Base-by-base conservation (phyloP, 164 flowering plant species). In the Hamamelis virginiana region DNA sequence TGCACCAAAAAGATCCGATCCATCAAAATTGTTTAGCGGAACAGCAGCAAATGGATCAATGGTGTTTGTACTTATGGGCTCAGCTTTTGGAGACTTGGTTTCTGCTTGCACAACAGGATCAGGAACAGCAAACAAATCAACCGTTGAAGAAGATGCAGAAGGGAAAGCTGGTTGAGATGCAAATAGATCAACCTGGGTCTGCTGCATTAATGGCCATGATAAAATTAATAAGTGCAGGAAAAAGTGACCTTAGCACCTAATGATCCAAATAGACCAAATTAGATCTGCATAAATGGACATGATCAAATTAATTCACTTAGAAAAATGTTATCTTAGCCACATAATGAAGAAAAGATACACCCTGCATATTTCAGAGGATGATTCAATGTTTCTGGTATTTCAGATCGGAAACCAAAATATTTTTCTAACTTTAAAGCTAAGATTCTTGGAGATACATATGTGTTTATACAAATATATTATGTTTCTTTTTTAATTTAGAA, bases 11-110 rank as follows among this genome's bases (percentile, higher is more conserved):
- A 78, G 57, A 74, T 93, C 96, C 38, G 94, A 82, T 45, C 85
- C 89, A 79, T 87, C 96, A 79, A 89, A 90, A 72, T 63, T 87
- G 81, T 83, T 88, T 28, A 90, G 71, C 6, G 98, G 96, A 66
- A 96, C 80, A 8, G 92, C 80, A 69, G 92, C 96, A 83, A 96
- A 96, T 18, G 99, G 98, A 79, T 93, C 99, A 69, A 83, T 69
- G 9, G 66, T 28, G 41, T 48, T 76, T 28, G 73, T 60, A 26
- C 66, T 80, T 19, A 63, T 41, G 9, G 81, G 72, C 23, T 74
- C 86, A 68, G 85, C 26, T 53, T 83, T 78, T 57, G 78, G 69
- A 64, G 83, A n/a, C 25, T 73, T 82, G 43, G 65, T 69, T 67
- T 83, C 88, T 43, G 80, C 68, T 60, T 77, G 84, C 59, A 76